Evolutionary conservation across 805 yeast species (phyloP).

Genomic region (Vanderwaltozyma polyspora): DNA sequence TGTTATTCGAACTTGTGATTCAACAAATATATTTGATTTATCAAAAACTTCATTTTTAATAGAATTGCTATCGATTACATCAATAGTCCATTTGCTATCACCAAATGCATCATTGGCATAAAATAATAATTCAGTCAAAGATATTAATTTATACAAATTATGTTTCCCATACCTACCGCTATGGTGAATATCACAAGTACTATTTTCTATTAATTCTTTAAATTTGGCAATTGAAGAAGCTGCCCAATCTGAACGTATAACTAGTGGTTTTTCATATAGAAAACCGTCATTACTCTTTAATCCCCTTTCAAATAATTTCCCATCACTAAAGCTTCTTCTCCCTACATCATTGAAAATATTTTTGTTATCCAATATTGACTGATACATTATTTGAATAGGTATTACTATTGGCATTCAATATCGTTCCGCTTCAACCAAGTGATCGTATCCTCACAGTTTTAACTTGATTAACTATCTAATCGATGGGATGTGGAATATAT

Average conservation of each 20-base stretch:
- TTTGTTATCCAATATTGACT: too few relatives aligned
- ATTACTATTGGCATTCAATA: too few relatives aligned
- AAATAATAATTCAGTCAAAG: conserved; percentile 26
- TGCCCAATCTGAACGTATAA: too few relatives aligned
- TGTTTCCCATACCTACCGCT: conserved; percentile 21
- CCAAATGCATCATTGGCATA: conserved; percentile 45
- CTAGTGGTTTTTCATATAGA: too few relatives aligned
- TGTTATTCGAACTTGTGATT: conserved; percentile 48
- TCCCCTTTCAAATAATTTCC: too few relatives aligned
- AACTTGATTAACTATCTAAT: not conserved
- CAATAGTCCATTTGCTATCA: not conserved
- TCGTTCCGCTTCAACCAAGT: too few relatives aligned
- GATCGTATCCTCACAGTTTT: not conserved
- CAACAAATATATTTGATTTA: conserved; percentile 21
- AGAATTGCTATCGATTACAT: not conserved
- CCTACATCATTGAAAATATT: too few relatives aligned
- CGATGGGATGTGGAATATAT: too few relatives aligned
- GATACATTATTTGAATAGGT: too few relatives aligned
- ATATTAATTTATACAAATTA: conserved; percentile 22
- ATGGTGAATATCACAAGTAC: not conserved
- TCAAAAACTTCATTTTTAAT: not conserved
- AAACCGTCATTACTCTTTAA: too few relatives aligned
- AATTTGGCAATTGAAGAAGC: not conserved
- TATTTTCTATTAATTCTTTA: not conserved
- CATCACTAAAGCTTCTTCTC: too few relatives aligned